Evolutionary conservation across 129 eudicot species (phyloP), one percentile per base, ranked within the genome.

Genomic region (Mikania micrantha): DNA sequence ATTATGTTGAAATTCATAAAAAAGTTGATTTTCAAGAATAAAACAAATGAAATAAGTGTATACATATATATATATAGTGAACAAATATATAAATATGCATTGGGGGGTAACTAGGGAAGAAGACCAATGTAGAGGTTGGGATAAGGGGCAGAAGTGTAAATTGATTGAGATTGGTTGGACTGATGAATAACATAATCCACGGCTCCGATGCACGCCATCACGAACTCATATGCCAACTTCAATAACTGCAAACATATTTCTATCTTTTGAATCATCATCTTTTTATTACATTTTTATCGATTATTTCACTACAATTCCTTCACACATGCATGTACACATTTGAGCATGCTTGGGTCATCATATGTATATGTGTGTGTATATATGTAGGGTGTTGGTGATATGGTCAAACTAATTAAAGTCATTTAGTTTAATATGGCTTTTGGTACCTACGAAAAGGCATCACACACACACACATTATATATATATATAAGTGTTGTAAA

Each of bases 221-320:
- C 76, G 29, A 85, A 76, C 76, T 88, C 81, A 29, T 80, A 42
- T 2, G 71, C 85, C 45, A 82, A 59, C 45, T 67, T 78, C 73
- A 88, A 4, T 31, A 88, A 21, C 10, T 73, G 78, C 17, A 85
- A 52, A 58, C 86, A 85, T 62, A 85, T 72, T 77, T 80, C 83
- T 31, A 84, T 7, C 47, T 79, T 81, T 66, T 67, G 72, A 29
- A 79, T 73, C 68, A 74, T 80, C 77, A 74, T 74, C 71, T 62
- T 29, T 65, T 56, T 65, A 69, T 4, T 20, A 16, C 29, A 13
- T 61, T 47, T 52, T 71, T 67, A 50, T 38, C n/a, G 52, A 3
- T 62, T 39, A 12, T 17, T n/a, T 70, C 27, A 58, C 77, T 12
- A 60, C 36, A 35, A 32, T 7, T 27, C 60, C 64, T 22, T 22